Base-by-base conservation (phyloP, 352 stramenopile genomes). In the Phytophthora sp. region DNA sequence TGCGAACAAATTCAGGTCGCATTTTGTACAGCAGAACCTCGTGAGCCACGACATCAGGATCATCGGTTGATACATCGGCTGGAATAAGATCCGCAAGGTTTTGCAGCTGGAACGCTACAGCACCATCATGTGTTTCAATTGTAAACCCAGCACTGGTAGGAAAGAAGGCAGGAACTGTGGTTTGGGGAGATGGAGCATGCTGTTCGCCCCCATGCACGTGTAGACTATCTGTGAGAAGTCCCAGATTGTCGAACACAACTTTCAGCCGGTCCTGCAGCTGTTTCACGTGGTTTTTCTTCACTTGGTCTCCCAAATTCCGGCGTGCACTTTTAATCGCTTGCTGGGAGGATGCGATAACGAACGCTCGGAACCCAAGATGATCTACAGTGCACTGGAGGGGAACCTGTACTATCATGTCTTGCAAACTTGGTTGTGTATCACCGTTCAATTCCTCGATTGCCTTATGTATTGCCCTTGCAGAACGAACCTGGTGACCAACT, bases 361-460 rank as follows among this genome's bases (percentile, higher is more conserved):
- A 71, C 12, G 62, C 73, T 7, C 79, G 77, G 44, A 80, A 88
- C 1, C 82, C 84, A 21, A 89, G 52, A 41, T 90, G 77, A 63
- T 93, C 80, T 16, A 91, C 60, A 9, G 49, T 57, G 39, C 84
- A 90, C 49, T 93, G 82, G 0, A 93, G 66, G 0, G 82, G 84
- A 13, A 90, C 63, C 23, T 65, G 68, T 12, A 76, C 31, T 16
- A 21, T 8, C 20, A 62, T 51, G 12, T 38, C 29, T 30, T 62
- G 54, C 21, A 33, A 15, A 46, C 2, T 56, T 13, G 74, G 23
- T 7, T 59, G 52, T 18, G 39, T 33, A 7, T 64, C 33, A 4
- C 35, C 18, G 30, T 49, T 56, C 11, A 11, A 18, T 53, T 66
- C 60, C 33, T 69, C 35, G 16, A 86, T 67, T 9, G 63, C 69